Percentiles rank a stretch among this genome's conserved stretches.
phyloP scores from a whole-genome alignment of 2,329 filamentous ascomycete species.

The Beauveria sp. region DNA sequence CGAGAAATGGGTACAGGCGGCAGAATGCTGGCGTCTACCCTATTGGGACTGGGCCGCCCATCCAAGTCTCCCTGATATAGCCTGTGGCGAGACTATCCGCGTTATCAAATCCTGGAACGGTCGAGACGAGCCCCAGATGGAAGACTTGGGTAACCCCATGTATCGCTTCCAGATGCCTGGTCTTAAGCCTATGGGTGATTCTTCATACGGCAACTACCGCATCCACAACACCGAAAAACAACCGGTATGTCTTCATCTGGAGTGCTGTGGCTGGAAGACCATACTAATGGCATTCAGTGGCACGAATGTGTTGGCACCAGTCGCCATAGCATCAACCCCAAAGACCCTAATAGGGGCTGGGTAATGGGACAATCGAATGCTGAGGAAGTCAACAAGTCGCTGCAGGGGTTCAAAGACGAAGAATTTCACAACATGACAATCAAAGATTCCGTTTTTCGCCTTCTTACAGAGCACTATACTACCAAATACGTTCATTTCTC shows the following conservation, averaged over 20 bases:
- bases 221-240: background rate
- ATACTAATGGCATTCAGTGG: background rate
- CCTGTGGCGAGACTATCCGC: constrained; percentile 12
- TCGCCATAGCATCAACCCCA: background rate
- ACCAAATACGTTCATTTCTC: constrained; percentile 17
- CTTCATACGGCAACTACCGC: background rate
- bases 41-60: constrained; percentile 29
- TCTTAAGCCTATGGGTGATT: background rate
- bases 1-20: constrained; percentile 20
- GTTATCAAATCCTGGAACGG: constrained; percentile 15
- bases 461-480: constrained; percentile 19
- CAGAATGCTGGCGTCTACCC: constrained; percentile 23
- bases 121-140: background rate
- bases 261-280: background rate
- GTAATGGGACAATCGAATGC: background rate
- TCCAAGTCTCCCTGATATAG: background rate
- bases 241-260: background rate
- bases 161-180: constrained; percentile 18
- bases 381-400: background rate
- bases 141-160: constrained; percentile 6
- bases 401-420: background rate
- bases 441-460: constrained; percentile 18
- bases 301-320: background rate
- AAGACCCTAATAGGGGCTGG: background rate
- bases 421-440: background rate